Base-by-base conservation (phyloP, 345 rosid genomes). In the Limnanthes douglasii region DNA sequence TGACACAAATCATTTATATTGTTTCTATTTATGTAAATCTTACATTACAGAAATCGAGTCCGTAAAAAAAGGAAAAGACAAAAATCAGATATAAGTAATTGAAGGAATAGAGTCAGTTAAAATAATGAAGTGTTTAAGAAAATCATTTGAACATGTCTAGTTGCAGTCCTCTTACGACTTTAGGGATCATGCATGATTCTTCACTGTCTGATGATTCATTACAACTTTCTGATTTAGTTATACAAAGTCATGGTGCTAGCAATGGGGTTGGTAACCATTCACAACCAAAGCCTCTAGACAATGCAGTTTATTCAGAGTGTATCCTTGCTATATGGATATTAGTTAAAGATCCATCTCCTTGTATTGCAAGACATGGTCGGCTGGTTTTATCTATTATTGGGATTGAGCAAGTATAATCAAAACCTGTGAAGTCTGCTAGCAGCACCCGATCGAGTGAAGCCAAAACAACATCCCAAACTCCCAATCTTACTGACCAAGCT, bases 291-390 rank as follows among this genome's bases (percentile, higher is more conserved):
- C 65, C 75, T 19, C 65, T 77, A 53, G 96, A 80, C 34, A 80
- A 61, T 64, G 68, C 68, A 30, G 37, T 69, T 24, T 85, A 72
- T 61, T 69, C 83, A 11, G 78, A 65, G 23, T 77, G 86, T 53
- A 73, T 80, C 33, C 11, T 54, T 37, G 90, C 96, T 45, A 77
- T 85, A 74, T 70, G 60, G 59, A 54, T 76, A 41, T 72, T 85
- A 56, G 93, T 78, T 11, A 80, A 68, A 57, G 96, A 85, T 61
- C 96, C 96, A 15, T 85, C 94, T 45, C 96, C 94, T 18, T 80
- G 75, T 19, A 53, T 74, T 26, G 80, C 96, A 28, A 65, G 57
- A 55, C 69, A 80, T 39, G 93, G 90, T 36, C 67, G 70, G 28
- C 56, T 69, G 25, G 75, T 77, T 30, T 62, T 85, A 38, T 69